Evolutionary conservation across 2,329 filamentous ascomycete species (phyloP).

Genomic region (Proliferodiscus dingleyae): DNA sequence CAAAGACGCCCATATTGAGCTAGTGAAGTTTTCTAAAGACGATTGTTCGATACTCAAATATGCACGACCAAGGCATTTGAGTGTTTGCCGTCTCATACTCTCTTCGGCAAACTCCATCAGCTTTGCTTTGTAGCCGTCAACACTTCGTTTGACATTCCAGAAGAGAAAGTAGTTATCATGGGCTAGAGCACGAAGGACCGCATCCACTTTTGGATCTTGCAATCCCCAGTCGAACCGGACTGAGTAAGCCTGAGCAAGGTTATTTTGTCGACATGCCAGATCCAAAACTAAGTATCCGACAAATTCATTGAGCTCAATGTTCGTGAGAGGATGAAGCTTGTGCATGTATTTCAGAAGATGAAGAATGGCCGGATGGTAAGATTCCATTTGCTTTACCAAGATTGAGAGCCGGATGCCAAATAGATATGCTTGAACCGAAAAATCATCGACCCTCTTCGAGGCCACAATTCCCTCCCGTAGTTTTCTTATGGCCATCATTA

Average conservation of each 20-base stretch:
- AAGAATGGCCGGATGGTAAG: conserved; percentile 82
- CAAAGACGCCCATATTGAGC: conserved; percentile 68
- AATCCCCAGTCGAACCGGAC: conserved; percentile 58
- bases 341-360: conserved; percentile 74
- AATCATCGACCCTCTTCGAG: conserved; percentile 68
- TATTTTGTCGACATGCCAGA: conserved; percentile 74
- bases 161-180: conserved; percentile 82
- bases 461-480: conserved; percentile 86
- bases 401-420: conserved; percentile 86
- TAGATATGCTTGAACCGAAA: conserved; percentile 83
- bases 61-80: conserved; percentile 80
- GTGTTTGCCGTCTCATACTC: conserved; percentile 65
- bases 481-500: conserved; percentile 83
- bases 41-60: conserved; percentile 69
- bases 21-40: conserved; percentile 66
- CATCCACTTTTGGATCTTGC: conserved; percentile 63
- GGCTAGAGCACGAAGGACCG: conserved; percentile 63
- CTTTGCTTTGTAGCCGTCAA: conserved; percentile 75
- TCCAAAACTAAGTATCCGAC: conserved; percentile 80
- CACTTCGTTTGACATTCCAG: conserved; percentile 62
- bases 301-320: conserved; percentile 72
- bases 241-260: conserved; percentile 68
- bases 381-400: conserved; percentile 75
- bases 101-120: conserved; percentile 79
- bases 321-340: conserved; percentile 59